These are phyloP conservation scores for Trichocladium uniseriatum DNA, from an alignment of 495 filamentous ascomycete genomes.

Conservation along the genomic window DNA sequence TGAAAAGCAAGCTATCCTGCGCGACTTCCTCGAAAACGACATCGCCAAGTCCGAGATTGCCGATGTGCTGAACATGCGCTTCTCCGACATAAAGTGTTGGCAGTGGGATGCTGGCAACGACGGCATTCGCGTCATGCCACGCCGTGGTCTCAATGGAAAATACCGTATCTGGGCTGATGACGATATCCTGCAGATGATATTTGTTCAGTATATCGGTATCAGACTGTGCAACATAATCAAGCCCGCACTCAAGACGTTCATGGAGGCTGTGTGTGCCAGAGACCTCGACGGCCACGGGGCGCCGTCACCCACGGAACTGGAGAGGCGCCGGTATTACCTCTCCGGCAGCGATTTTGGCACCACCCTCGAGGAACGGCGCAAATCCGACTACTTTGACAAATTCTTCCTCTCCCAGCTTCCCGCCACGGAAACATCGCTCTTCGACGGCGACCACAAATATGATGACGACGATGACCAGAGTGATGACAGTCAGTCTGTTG, in stretches of 20 bases:
- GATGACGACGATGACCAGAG: constrained; percentile 13
- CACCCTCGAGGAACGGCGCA: constrained; percentile 16
- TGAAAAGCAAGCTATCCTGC: constrained; percentile 50
- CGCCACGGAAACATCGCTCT: constrained; percentile 32
- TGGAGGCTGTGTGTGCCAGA: constrained; percentile 19
- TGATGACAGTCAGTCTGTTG: not conserved
- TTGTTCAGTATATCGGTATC: constrained; percentile 56
- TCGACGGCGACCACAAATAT: constrained; percentile 20
- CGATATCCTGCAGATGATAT: constrained; percentile 55
- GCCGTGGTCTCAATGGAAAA: constrained; percentile 57
- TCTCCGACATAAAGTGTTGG: constrained; percentile 52
- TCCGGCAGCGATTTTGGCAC: not conserved
- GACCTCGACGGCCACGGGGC: constrained; percentile 7
- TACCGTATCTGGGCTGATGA: constrained; percentile 62
- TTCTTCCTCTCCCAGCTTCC: constrained; percentile 43
- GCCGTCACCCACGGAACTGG: constrained; percentile 8
- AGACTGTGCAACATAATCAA: constrained; percentile 48
- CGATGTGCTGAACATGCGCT: constrained; percentile 61
- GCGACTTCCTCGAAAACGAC: constrained; percentile 50
- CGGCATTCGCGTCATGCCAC: constrained; percentile 51
- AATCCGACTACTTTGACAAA: constrained; percentile 16
- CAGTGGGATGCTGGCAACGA: constrained; percentile 40
- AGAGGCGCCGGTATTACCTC: constrained; percentile 18
- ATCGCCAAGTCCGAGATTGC: constrained; percentile 50
- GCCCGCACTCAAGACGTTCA: constrained; percentile 26